Evolutionary conservation across 2,329 filamentous ascomycete species (phyloP).

Genomic region (Thielaviopsis musarum): DNA sequence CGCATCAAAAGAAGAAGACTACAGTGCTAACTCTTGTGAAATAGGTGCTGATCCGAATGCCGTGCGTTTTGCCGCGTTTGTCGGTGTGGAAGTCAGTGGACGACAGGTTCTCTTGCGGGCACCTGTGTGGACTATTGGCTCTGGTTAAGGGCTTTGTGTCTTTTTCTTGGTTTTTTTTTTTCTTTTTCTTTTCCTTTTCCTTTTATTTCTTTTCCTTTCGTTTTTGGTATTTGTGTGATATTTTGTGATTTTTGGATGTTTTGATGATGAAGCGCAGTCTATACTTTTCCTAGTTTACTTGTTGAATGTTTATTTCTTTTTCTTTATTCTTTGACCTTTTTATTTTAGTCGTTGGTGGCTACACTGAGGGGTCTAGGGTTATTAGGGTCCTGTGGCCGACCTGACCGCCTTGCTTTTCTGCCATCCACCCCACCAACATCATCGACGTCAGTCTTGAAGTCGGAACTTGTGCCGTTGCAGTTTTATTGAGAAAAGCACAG

Average conservation of each 20-base stretch:
- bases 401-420: too few relatives aligned
- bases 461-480: neutral
- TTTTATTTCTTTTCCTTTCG: constrained; percentile 13
- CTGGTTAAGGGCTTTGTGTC: constrained; percentile 6
- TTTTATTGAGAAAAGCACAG: too few relatives aligned
- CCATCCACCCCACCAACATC: too few relatives aligned
- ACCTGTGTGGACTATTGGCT: constrained; percentile 48
- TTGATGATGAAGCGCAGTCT: neutral
- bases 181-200: constrained; percentile 7
- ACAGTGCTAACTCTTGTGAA: neutral
- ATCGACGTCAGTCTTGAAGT: too few relatives aligned
- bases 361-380: too few relatives aligned
- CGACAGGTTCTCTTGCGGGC: constrained; percentile 61
- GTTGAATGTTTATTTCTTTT: neutral
- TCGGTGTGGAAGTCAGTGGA: constrained; percentile 58
- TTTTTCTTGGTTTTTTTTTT: constrained; percentile 10
- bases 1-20: too few relatives aligned
- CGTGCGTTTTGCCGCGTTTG: constrained; percentile 60
- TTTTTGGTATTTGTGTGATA: neutral
- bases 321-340: neutral
- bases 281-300: neutral
- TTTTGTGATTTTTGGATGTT: neutral
- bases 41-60: constrained; percentile 30
- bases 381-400: too few relatives aligned
- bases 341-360: neutral